Percentiles rank a stretch among this genome's conserved stretches.
These are phyloP conservation scores for Syncephalastrum contaminatum DNA, from an alignment of 371 early-diverging fungal species.

Conservation along the genomic window DNA sequence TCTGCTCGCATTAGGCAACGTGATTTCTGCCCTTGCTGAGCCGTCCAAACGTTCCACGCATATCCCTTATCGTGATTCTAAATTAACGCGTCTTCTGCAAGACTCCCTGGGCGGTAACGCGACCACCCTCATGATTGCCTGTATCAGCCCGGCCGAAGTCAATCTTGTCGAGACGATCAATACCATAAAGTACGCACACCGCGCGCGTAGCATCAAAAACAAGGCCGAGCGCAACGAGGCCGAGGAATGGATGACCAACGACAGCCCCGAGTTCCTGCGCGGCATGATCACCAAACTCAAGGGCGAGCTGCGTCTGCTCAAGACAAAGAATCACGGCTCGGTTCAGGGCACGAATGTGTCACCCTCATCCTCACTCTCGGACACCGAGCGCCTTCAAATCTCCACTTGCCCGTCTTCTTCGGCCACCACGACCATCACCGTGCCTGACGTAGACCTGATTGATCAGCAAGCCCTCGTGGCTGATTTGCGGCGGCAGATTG, in stretches of 20 bases:
- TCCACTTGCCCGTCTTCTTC: constrained; percentile 19
- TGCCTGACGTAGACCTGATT: constrained; percentile 10
- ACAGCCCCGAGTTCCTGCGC: constrained; percentile 57
- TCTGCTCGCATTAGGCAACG: constrained; percentile 98
- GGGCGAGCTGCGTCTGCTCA: constrained; percentile 48
- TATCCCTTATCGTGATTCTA: constrained; percentile 97
- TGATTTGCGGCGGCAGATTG: constrained; percentile 18
- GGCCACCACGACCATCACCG: constrained; percentile 22
- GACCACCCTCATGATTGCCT: constrained; percentile 92
- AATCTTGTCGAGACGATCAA: constrained; percentile 89
- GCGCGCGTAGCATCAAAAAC: constrained; percentile 87
- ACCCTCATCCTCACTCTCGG: constrained; percentile 9
- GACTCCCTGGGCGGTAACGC: constrained; percentile 95
- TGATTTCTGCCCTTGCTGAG: constrained; percentile 96
- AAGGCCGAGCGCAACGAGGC: constrained; percentile 70
- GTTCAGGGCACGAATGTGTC: constrained; percentile 9
- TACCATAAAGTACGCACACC: constrained; percentile 90
- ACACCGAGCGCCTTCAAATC: constrained; percentile 5
- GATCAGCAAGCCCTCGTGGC: constrained; percentile 17
- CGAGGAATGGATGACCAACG: constrained; percentile 62
- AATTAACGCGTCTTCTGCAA: constrained; percentile 96
- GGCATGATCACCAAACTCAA: constrained; percentile 58
- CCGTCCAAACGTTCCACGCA: constrained; percentile 59
- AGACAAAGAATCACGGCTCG: constrained; percentile 15
- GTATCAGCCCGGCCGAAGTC: constrained; percentile 79